Base-by-base conservation (phyloP, 176 grass and related monocot species). In the Oryza australiensis region DNA sequence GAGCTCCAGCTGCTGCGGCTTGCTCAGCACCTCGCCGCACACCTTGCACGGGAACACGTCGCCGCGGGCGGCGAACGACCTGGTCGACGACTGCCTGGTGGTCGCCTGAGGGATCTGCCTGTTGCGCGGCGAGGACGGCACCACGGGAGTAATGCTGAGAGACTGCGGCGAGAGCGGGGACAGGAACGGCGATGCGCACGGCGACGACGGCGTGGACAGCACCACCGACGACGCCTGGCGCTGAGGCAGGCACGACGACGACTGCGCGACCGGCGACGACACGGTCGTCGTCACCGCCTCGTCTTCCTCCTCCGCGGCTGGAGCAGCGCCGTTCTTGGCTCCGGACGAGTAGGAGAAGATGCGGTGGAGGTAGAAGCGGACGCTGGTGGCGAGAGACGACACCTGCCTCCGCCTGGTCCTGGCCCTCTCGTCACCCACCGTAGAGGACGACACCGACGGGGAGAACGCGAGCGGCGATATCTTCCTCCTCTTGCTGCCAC, bases 1-100 rank as follows among this genome's bases (percentile, higher is more conserved):
- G 83, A 92, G 90, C 37, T 97, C 89, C 33, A 97, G 80, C 64
- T 92, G 87, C 60, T 97, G 94, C 76, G 83, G 84, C 70, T 86
- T 80, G 49, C 22, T 82, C 53, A 97, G 70, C 68, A 94, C 86
- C 86, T 97, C 94, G 41, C 88, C 86, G 88, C 94, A 97, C 72
- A 62, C 83, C 74, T 87, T 85, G 88, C 94, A 97, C 9, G 88
- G 83, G 83, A 81, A 97, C 73, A 94, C 68, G 70, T 90, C 80
- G 7, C 66, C 49, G 48, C 89, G 83, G 41, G 45, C 80, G 46
- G 87, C 62, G 83, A 91, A 91, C 7, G 88, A 91, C 34, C 68
- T 28, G 68, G 60, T 86, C 15, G 65, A 88, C n/a, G 86, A 77
- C 77, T 64, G 83, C 88, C 85, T 55, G 18, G 46, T 78, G 72